Evolutionary conservation across 495 filamentous ascomycete genomes (phyloP), one percentile per base, ranked within the genome.

Genomic region (Acidiella bohemica): DNA sequence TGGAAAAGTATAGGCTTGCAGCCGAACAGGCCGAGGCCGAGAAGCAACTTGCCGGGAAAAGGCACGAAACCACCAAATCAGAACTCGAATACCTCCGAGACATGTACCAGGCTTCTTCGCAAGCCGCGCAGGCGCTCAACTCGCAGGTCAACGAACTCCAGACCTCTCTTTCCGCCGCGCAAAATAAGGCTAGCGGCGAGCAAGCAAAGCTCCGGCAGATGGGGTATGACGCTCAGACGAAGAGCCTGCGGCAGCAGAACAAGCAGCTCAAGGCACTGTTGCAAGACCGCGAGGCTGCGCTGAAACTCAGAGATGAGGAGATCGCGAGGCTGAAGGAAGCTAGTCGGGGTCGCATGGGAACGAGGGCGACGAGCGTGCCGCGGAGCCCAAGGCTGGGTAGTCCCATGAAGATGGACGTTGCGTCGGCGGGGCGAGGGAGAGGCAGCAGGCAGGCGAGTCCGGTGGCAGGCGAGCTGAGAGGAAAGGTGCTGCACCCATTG

Each of bases 281-380:
- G 6, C 16, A 17, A 14, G 42, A 53, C 16, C 42, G 51, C 9
- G 51, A 53, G 17, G 42, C 42, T 0, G 38, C 24, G 20, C 13
- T 53, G 10, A 39, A 40, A 39, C 27, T 46, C 9, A 39, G 44
- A 23, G 51, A 53, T 21, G 51, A 50, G 35, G 47, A 53, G 42
- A 42, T 53, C 26, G 33, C 42, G 28, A 21, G 18, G 43, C 14
- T 46, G 34, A 47, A 50, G 44, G 38, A 50, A 19, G 42, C 33
- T 14, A 36, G 36, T 12, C 21, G 36, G 14, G 50, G 46, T 8
- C 17, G 50, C 32, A 46, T 53, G 50, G 39, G 34, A 5, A 53
- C 50, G 20, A 24, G 50, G 19, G 50, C 29, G 5, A 40, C 46
- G n/a, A 53, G 51, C 24, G 47, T 43, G 34, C 42, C 51, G 9